phyloP scores from a whole-genome alignment of 495 filamentous ascomycete genomes.

The Astrothelium macrocarpum region DNA sequence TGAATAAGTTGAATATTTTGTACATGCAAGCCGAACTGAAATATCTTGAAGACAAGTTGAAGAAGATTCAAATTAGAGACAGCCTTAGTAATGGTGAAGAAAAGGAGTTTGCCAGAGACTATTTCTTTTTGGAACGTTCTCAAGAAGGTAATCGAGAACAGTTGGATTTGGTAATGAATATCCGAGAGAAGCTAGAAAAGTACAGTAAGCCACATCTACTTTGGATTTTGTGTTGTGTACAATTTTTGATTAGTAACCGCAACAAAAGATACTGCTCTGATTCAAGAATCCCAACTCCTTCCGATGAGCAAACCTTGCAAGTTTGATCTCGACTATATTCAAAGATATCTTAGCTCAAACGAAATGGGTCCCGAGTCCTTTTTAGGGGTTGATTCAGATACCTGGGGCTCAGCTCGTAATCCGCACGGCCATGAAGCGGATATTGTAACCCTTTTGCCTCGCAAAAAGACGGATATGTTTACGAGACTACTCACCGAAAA shows the following conservation, averaged over 20 bases:
- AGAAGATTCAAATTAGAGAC: neutral
- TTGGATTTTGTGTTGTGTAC: neutral
- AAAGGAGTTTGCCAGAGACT: neutral
- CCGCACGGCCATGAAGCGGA: neutral
- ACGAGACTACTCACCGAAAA: neutral
- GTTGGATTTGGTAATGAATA: neutral
- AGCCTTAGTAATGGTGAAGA: neutral
- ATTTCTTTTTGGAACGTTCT: neutral
- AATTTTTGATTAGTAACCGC: neutral
- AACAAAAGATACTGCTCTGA: neutral
- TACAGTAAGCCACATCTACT: neutral
- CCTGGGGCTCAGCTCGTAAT: neutral
- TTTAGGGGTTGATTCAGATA: neutral
- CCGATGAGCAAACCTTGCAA: neutral
- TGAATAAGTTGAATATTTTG: slow-evolving; percentile 1
- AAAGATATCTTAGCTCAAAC: neutral
- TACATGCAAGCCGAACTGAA: neutral
- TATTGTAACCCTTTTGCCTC: neutral
- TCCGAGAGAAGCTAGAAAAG: neutral
- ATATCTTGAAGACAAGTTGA: neutral
- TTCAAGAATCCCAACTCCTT: neutral
- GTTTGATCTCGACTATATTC: neutral
- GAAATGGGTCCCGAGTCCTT: neutral
- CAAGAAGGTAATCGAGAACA: neutral
- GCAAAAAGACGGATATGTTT: neutral